These are phyloP conservation scores for Cyphellophora attinorum DNA, from an alignment of 2,329 filamentous ascomycete species.

Conservation along the genomic window DNA sequence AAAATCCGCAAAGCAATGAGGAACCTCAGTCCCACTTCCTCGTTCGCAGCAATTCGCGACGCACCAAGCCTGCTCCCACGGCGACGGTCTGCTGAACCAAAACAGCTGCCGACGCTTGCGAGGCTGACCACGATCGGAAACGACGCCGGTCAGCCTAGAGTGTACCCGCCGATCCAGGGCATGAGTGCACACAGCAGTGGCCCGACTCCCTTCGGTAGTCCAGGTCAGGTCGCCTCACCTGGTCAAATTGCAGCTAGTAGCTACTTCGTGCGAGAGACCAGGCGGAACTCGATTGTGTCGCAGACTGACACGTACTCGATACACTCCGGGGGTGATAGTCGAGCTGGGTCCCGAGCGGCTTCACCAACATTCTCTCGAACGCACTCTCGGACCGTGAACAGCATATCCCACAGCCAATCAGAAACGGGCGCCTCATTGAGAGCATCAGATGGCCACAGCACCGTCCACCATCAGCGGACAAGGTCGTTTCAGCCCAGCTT, in stretches of 20 bases:
- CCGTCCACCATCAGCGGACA: conserved; percentile 22
- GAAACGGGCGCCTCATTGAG: conserved; percentile 28
- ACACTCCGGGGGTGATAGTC: conserved; percentile 21
- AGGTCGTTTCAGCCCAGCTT: conserved; percentile 34
- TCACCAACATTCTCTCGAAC: conserved; percentile 29
- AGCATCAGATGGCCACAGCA: conserved; percentile 20
- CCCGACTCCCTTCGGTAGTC: conserved; percentile 13
- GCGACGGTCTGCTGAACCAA: conserved; percentile 4
- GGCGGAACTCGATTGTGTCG: conserved; percentile 29
- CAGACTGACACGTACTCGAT: conserved; percentile 34
- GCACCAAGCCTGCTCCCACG: conserved; percentile 6
- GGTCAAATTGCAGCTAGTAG: conserved; percentile 18
- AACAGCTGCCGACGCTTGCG: background rate
- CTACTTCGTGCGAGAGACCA: conserved; percentile 29
- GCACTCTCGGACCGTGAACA: conserved; percentile 34
- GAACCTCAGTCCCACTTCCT: conserved; percentile 16
- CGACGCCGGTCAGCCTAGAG: background rate
- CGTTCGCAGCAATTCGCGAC: conserved; percentile 14
- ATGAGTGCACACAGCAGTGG: conserved; percentile 6
- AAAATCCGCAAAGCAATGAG: conserved; percentile 18
- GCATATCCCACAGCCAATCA: conserved; percentile 31
- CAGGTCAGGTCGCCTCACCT: conserved; percentile 3
- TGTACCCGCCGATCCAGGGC: background rate
- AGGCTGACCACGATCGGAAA: background rate
- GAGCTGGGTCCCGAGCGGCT: conserved; percentile 20